These are phyloP conservation scores for Aphanomyces invadans DNA, from an alignment of 352 stramenopile genomes.

Conservation along the genomic window DNA sequence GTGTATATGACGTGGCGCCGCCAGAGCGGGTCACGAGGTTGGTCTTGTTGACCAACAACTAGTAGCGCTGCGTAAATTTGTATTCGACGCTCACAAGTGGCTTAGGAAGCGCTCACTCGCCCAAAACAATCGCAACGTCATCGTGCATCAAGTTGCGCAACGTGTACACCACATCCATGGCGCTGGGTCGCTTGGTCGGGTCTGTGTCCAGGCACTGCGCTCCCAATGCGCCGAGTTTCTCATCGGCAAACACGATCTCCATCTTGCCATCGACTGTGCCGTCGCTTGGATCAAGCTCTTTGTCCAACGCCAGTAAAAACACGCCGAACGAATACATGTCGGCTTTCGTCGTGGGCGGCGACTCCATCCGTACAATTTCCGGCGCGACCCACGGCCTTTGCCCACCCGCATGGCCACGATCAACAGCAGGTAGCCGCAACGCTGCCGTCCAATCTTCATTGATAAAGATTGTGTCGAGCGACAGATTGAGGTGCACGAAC, in stretches of 20 bases:
- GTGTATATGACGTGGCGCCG: not conserved
- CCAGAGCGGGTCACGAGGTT: not conserved
- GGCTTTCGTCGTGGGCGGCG: conserved; percentile 49
- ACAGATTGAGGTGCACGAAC: conserved; percentile 32
- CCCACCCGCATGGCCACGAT: conserved; percentile 4
- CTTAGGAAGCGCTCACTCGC: not conserved
- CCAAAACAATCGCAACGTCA: not conserved
- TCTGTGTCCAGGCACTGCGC: not conserved
- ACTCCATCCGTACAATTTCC: conserved; percentile 3
- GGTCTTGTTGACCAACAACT: not conserved
- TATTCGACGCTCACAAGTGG: not conserved
- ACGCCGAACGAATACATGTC: conserved; percentile 76
- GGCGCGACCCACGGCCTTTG: conserved; percentile 6
- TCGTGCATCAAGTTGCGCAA: not conserved
- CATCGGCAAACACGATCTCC: not conserved
- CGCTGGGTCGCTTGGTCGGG: not conserved
- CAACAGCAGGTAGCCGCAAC: not conserved
- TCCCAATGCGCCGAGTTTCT: not conserved
- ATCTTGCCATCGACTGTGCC: not conserved
- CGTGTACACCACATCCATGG: conserved; percentile 6
- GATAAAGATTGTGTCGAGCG: not conserved
- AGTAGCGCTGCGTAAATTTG: not conserved
- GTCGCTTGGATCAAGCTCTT: not conserved
- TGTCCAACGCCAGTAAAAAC: conserved; percentile 61
- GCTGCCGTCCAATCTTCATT: not conserved